phyloP scores from a whole-genome alignment of 768 basidiomycete genomes.

The Phanerodontia chrysosporium region DNA sequence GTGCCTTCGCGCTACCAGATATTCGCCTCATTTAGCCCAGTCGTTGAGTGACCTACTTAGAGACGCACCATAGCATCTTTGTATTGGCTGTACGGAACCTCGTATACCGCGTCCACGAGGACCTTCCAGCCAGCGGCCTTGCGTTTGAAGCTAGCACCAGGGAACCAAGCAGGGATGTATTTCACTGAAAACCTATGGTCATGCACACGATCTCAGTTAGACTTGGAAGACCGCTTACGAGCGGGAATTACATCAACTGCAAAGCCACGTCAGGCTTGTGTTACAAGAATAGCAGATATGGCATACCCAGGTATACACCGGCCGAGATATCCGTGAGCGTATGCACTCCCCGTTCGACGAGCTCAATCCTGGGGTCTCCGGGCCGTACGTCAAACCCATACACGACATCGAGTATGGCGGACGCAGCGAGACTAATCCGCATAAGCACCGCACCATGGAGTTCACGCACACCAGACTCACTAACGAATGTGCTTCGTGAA shows the following conservation, averaged over 20 bases:
- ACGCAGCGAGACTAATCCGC: background rate
- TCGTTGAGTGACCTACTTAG: background rate
- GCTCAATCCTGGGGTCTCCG: background rate
- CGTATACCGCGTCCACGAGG: conserved; percentile 2
- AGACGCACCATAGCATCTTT: background rate
- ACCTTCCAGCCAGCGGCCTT: conserved; percentile 10
- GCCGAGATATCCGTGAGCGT: no score
- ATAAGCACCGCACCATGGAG: background rate
- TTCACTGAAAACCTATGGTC: conserved; percentile 16
- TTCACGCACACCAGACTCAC: background rate
- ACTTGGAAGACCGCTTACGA: background rate
- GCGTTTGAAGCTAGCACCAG: conserved; percentile 17
- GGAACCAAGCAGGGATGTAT: conserved; percentile 19
- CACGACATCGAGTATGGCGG: background rate
- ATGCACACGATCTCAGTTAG: conserved; percentile 4
- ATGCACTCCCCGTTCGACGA: background rate
- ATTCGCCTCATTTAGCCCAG: background rate
- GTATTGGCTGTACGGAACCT: conserved; percentile 3
- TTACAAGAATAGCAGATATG: background rate
- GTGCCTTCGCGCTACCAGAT: background rate
- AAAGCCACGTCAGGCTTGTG: background rate
- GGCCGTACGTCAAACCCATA: background rate
- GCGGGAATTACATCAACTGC: background rate
- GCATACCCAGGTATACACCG: background rate
- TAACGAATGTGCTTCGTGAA: conserved; percentile 12